phyloP scores from a whole-genome alignment of 164 flowering plant genomes.

The Dillenia suffruticosa region DNA sequence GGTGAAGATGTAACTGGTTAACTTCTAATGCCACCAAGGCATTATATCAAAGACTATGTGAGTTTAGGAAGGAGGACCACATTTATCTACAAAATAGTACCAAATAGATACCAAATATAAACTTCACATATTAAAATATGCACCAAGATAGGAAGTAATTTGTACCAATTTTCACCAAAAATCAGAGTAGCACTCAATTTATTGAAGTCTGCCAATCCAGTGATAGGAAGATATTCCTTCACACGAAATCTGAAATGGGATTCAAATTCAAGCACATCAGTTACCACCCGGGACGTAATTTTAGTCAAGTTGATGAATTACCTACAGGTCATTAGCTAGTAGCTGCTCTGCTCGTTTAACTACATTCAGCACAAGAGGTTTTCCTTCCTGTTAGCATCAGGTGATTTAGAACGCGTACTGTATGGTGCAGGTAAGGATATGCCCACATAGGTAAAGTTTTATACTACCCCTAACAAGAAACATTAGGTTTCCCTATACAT shows the following conservation, averaged over 20 bases:
- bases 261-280: neutral
- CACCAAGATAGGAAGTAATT: no score
- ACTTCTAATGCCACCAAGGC: no score
- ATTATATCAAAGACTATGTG: no score
- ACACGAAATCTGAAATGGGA: slow-evolving; percentile 51
- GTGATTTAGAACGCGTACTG: no score
- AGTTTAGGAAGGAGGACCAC: no score
- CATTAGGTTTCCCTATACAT: no score
- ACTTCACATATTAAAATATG: no score
- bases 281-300: neutral
- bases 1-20: no score
- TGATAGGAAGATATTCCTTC: slow-evolving; percentile 89
- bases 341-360: slow-evolving; percentile 81
- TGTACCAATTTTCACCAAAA: slow-evolving; percentile 88
- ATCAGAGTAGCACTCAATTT: slow-evolving; percentile 95
- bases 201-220: slow-evolving; percentile 85
- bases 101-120: no score
- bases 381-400: slow-evolving; percentile 68
- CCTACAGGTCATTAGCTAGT: slow-evolving; percentile 61
- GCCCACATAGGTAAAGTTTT: neutral
- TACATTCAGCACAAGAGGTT: slow-evolving; percentile 90
- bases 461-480: neutral
- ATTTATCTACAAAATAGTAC: no score
- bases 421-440: neutral
- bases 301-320: no score